These are phyloP conservation scores for Aspergillus calidoustus DNA, from an alignment of 2,329 filamentous ascomycete species.

Conservation along the genomic window DNA sequence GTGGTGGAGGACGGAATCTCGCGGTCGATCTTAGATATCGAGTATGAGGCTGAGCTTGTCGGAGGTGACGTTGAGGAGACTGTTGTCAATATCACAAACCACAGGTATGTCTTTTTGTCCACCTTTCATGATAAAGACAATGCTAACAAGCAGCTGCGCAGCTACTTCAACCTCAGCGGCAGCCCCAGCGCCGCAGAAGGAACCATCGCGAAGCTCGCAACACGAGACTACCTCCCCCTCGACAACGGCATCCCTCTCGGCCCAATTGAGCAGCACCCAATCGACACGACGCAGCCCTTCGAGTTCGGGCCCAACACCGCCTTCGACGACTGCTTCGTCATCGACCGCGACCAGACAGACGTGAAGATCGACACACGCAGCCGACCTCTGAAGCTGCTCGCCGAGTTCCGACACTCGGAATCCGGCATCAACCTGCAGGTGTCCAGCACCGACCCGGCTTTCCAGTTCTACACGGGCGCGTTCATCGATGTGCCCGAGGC, in stretches of 20 bases:
- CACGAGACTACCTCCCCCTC: conserved; percentile 72
- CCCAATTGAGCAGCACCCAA: conserved; percentile 65
- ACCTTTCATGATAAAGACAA: not conserved
- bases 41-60: conserved; percentile 85
- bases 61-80: conserved; percentile 83
- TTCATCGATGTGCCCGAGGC: conserved; percentile 75
- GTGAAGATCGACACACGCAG: conserved; percentile 70
- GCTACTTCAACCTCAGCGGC: conserved; percentile 70
- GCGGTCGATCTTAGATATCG: conserved; percentile 76
- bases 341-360: conserved; percentile 64
- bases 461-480: conserved; percentile 95
- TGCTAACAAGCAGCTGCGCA: conserved; percentile 30
- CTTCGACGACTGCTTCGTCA: conserved; percentile 89
- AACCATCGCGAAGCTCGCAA: conserved; percentile 63
- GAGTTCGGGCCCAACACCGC: conserved; percentile 70
- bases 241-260: conserved; percentile 78
- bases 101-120: conserved; percentile 63
- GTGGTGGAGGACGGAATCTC: conserved; percentile 64
- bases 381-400: conserved; percentile 67
- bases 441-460: conserved; percentile 88
- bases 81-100: conserved; percentile 90
- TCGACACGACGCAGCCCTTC: conserved; percentile 69
- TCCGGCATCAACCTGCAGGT: conserved; percentile 83
- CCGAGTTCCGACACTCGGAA: conserved; percentile 73
- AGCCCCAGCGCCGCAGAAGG: conserved; percentile 62